Percentiles rank a stretch among this genome's conserved stretches.
Conservation (phyloP, 2,329 filamentous ascomycete genomes). For the Ophiostoma ulmi region DNA sequence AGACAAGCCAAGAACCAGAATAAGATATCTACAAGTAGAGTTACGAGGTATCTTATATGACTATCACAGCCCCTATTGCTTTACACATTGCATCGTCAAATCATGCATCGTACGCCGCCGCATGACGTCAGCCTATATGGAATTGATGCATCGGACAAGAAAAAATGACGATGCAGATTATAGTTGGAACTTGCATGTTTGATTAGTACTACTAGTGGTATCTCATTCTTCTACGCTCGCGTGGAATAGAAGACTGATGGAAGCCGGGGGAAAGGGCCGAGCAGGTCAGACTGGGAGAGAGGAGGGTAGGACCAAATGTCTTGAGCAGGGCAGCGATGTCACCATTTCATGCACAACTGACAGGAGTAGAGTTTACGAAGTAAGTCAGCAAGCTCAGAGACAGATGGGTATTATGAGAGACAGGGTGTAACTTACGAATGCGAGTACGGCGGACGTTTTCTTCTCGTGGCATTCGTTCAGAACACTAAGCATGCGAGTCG, state of each 20-base stretch:
- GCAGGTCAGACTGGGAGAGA: neutral
- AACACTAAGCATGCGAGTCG: neutral
- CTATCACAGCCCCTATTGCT: neutral
- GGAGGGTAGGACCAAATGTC: neutral
- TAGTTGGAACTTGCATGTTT: neutral
- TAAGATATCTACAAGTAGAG: neutral
- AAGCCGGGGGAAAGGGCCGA: conserved; percentile 1
- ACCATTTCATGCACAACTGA: neutral
- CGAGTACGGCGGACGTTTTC: neutral
- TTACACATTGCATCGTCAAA: neutral
- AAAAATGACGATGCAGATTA: neutral
- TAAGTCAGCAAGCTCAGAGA: neutral
- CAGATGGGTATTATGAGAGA: neutral
- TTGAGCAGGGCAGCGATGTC: conserved; percentile 5
- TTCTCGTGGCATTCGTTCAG: too few species aligned
- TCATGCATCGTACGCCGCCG: neutral
- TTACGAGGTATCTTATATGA: neutral
- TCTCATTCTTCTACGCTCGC: neutral
- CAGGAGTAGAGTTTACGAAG: neutral
- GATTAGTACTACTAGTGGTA: neutral
- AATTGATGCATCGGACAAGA: neutral
- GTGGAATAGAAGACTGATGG: neutral
- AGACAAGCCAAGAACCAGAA: neutral
- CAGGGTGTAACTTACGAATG: conserved; percentile 2
- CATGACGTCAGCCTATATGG: conserved; percentile 7